A percentile compares a stretch with the other conserved stretches of the same genome.
Conservation (phyloP, 164 flowering plant species). For the Aristolochia fimbriata region DNA sequence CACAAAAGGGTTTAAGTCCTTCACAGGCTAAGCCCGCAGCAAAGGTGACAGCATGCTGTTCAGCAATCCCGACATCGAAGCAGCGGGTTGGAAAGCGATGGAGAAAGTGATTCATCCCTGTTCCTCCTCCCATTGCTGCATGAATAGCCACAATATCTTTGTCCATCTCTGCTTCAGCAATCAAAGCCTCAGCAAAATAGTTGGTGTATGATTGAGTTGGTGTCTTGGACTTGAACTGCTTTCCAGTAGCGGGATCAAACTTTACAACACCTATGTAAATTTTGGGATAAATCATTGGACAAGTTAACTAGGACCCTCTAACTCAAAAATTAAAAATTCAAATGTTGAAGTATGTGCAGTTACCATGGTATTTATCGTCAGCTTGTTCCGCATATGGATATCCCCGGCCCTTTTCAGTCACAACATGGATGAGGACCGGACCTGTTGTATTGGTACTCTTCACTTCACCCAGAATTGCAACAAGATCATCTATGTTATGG, state of each 20-base stretch:
- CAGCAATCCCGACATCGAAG: constrained; percentile 97
- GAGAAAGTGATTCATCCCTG: constrained; percentile 78
- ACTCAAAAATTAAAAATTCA: neutral
- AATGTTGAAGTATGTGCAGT: neutral
- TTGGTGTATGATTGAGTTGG: constrained; percentile 77
- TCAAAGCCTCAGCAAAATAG: constrained; percentile 90
- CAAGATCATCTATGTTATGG: constrained; percentile 81
- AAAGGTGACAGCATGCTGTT: constrained; percentile 97
- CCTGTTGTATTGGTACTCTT: constrained; percentile 79
- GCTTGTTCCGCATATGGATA: constrained; percentile 96
- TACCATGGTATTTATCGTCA: constrained; percentile 96
- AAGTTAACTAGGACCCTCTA: neutral
- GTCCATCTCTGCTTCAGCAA: constrained; percentile 92
- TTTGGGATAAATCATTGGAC: neutral
- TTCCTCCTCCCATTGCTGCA: constrained; percentile 99
- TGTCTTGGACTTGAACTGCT: constrained; percentile 64
- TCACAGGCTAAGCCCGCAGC: constrained; percentile 98
- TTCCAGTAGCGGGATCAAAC: constrained; percentile 92
- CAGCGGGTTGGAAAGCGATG: constrained; percentile 75
- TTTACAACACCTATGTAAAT: constrained; percentile 61
- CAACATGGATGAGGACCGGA: constrained; percentile 86
- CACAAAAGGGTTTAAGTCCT: constrained; percentile 88
- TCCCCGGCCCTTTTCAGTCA: constrained; percentile 96
- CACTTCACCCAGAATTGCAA: constrained; percentile 78
- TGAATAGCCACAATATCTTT: constrained; percentile 83